phyloP scores from a whole-genome alignment of 768 basidiomycete species.

The Pisolithus tinctorius region DNA sequence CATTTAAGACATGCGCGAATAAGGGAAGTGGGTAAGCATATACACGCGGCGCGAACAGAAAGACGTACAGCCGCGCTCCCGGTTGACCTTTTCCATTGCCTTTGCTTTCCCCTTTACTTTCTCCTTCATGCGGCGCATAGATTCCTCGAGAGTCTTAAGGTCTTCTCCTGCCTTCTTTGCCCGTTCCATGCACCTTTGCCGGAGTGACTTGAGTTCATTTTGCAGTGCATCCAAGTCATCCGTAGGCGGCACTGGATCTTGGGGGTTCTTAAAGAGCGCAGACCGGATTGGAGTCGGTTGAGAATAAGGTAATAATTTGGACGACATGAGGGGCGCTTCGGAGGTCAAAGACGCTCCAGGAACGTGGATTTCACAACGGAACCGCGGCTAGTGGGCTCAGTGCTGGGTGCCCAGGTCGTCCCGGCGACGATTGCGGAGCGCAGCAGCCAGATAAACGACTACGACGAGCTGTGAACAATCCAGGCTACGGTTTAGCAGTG shows the following conservation, averaged over 20 bases:
- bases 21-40: slow-evolving; percentile 7
- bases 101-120: slow-evolving; percentile 68
- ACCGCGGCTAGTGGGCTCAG: slow-evolving; percentile 6
- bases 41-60: slow-evolving; percentile 8
- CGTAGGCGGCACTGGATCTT: slow-evolving; percentile 61
- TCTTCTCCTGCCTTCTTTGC: slow-evolving; percentile 73
- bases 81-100: slow-evolving; percentile 63
- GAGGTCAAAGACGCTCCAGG: slow-evolving; percentile 10
- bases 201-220: slow-evolving; percentile 50
- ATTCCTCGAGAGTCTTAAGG: slow-evolving; percentile 66
- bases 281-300: slow-evolving; percentile 48
- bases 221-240: slow-evolving; percentile 67
- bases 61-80: slow-evolving; percentile 70
- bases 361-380: slow-evolving; percentile 8
- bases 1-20: slow-evolving; percentile 11
- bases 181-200: slow-evolving; percentile 50
- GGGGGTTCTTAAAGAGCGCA: slow-evolving; percentile 52
- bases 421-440: slow-evolving; percentile 11
- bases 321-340: slow-evolving; percentile 45
- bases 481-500: slow-evolving; percentile 19
- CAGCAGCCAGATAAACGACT: slow-evolving; percentile 13
- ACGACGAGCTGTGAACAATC: slow-evolving; percentile 19
- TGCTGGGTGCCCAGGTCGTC: slow-evolving; percentile 7
- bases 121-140: slow-evolving; percentile 70
- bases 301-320: slow-evolving; percentile 47